These are phyloP conservation scores for Gardenia jasminoides DNA, from an alignment of 257 asterid genomes.

Conservation along the genomic window DNA sequence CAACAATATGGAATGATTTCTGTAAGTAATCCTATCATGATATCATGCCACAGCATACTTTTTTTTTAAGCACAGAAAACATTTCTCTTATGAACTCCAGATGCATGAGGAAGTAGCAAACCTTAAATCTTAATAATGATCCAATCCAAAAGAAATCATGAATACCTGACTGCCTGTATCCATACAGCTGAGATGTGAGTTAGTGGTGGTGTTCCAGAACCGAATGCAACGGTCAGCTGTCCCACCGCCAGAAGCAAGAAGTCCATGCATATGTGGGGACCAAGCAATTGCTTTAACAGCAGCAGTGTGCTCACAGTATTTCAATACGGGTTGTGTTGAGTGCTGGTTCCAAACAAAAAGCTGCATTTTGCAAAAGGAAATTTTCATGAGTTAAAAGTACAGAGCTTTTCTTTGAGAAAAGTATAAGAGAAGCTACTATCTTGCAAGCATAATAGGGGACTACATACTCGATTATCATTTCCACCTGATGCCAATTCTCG, in stretches of 20 bases:
- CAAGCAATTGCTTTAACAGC: slow-evolving; percentile 99
- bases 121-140: neutral
- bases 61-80: neutral
- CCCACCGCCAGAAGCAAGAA: slow-evolving; percentile 98
- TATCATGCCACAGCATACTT: neutral
- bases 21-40: neutral
- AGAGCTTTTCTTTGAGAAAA: neutral
- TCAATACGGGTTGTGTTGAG: slow-evolving; percentile 80
- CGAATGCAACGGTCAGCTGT: slow-evolving; percentile 98
- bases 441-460: slow-evolving; percentile 13
- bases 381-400: neutral
- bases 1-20: neutral
- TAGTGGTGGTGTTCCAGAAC: slow-evolving; percentile 91
- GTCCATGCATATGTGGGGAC: slow-evolving; percentile 99
- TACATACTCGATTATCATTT: slow-evolving; percentile 82
- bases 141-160: neutral
- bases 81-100: neutral
- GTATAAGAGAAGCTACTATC: neutral
- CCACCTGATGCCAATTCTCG: slow-evolving; percentile 98
- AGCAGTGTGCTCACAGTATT: slow-evolving; percentile 92
- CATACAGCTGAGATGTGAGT: slow-evolving; percentile 76
- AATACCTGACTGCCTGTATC: slow-evolving; percentile 98
- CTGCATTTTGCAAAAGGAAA: slow-evolving; percentile 33
- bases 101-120: neutral
- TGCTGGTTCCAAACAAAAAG: slow-evolving; percentile 93